Conservation (phyloP, 768 basidiomycete species). For the Bullera alba region DNA sequence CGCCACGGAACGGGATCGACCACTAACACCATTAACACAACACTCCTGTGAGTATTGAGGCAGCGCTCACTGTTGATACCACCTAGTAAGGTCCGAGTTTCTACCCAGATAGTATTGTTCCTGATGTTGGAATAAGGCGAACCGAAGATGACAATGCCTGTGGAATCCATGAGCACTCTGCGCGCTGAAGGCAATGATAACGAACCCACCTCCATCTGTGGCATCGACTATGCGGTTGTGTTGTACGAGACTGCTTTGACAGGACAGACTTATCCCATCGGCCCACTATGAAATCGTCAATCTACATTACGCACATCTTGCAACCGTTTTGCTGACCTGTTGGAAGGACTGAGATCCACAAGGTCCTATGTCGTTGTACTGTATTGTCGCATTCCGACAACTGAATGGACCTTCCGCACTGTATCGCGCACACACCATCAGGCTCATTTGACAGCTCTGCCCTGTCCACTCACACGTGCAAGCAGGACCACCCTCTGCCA, state of each 20-base stretch:
- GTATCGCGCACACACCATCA: conserved; percentile 2
- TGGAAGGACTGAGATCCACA: conserved; percentile 39
- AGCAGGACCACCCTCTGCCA: conserved; percentile 65
- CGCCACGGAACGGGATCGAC: conserved; percentile 36
- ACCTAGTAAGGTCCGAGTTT: conserved; percentile 30
- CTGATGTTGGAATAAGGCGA: conserved; percentile 30
- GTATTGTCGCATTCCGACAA: conserved; percentile 61
- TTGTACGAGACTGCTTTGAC: conserved; percentile 31
- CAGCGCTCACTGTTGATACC: conserved; percentile 32
- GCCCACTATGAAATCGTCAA: conserved; percentile 33
- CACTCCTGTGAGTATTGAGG: background rate
- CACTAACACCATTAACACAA: conserved; percentile 10
- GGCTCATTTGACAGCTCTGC: background rate
- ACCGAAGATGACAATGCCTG: conserved; percentile 40
- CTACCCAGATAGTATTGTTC: conserved; percentile 38
- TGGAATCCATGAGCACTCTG: background rate
- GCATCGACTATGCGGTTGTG: conserved; percentile 40
- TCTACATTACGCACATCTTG: background rate
- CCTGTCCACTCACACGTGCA: conserved; percentile 54
- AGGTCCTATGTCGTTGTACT: conserved; percentile 69
- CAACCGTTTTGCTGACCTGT: conserved; percentile 14
- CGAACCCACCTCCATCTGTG: conserved; percentile 21
- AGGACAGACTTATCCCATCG: conserved; percentile 44
- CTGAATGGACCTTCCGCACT: conserved; percentile 58
- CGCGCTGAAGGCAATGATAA: background rate